Conservation (phyloP, 2,329 filamentous ascomycete genomes). For the Penicillium sp. region DNA sequence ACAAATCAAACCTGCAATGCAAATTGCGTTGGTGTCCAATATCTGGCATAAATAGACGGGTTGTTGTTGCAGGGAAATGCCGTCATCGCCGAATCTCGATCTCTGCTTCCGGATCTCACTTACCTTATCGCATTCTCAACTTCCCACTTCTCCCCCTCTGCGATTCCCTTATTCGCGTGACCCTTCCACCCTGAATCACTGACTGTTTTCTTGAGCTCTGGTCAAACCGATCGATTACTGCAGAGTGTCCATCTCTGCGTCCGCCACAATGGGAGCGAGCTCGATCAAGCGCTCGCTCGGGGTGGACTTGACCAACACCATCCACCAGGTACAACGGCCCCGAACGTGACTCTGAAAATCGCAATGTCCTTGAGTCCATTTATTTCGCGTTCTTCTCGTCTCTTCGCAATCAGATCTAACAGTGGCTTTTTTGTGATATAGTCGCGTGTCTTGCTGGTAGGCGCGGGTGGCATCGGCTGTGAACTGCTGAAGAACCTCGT, state of each 20-base stretch:
- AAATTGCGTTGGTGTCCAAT: no score
- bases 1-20: background rate
- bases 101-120: conserved; percentile 15
- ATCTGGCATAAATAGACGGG: background rate
- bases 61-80: conserved; percentile 7
- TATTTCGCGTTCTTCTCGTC: no score
- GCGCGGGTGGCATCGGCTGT: conserved; percentile 94
- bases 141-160: background rate
- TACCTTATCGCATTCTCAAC: conserved; percentile 1
- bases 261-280: conserved; percentile 36
- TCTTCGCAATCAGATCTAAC: no score
- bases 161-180: background rate
- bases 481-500: conserved; percentile 96
- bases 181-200: conserved; percentile 1
- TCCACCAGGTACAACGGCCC: conserved; percentile 36
- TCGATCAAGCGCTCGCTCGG: conserved; percentile 43
- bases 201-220: background rate
- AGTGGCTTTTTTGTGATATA: no score
- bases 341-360: background rate
- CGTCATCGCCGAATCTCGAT: conserved; percentile 19
- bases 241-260: conserved; percentile 1
- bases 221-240: background rate
- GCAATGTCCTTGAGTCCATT: conserved; percentile 8
- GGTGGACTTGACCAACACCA: conserved; percentile 32
- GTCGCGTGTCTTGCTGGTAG: conserved; percentile 87